Evolutionary conservation across 495 filamentous ascomycete species (phyloP), one percentile per base, ranked within the genome.

Genomic region (Penicillium turbatum): DNA sequence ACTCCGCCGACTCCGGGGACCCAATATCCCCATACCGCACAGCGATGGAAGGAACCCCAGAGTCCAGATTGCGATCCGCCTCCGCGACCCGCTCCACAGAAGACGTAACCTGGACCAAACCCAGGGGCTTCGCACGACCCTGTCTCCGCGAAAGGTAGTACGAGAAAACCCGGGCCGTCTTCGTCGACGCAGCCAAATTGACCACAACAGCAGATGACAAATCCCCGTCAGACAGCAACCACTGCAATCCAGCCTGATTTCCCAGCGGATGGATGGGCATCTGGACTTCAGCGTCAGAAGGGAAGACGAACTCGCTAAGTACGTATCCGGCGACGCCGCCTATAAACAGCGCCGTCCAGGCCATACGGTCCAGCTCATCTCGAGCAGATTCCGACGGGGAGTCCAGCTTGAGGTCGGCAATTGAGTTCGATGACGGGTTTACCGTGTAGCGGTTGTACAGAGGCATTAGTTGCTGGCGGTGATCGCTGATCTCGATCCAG

Each of bases 381-480:
- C 15, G n/a, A 4, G 47, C 47, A 16, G 47, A 19, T 53, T 29
- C 11, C 45, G 46, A 27, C 17, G n/a, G 5, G 27, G 46, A 8
- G 7, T 24, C 19, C 42, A 17, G 34, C 1, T 38, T 8, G 2
- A 42, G 32, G 5, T 49, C 15, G n/a, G 19, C n/a, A 29, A 44
- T 45, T 10, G 44, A 61, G 48, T 10, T 51, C 49, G 37, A 64
- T 57, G 39, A 59, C 50, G 24, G 46, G 12, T 19, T 26, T 34
- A 35, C 42, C 1, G 65, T 41, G 54, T 81, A 82, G 5, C 69
- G 70, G 59, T 83, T 84, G 60, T 86, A 84, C 10, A 84, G 49
- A 0, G 70, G 51, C 62, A 82, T 70, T 13, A 78, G 53, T 10
- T 69, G 46, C 39, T 73, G 58, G 7, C 83, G 62, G 44, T 75